These are phyloP conservation scores for Vanrija sp. DNA, from an alignment of 1,284 basidiomycete genomes.

Conservation along the genomic window DNA sequence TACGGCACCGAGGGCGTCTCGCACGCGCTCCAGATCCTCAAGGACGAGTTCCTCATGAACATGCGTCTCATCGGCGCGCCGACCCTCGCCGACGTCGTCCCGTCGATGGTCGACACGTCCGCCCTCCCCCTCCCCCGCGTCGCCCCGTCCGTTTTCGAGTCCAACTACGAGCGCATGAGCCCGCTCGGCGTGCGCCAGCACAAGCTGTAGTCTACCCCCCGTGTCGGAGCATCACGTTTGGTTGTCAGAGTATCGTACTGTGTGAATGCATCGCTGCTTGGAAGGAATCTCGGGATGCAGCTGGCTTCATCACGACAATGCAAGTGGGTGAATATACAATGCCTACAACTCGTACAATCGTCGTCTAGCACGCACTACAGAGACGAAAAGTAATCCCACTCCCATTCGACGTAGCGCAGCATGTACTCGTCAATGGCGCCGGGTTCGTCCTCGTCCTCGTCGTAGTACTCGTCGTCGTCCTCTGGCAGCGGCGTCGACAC, in stretches of 20 bases:
- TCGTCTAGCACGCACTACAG: constrained; percentile 1
- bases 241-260: too few species aligned
- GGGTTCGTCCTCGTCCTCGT: constrained; percentile 55
- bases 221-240: too few species aligned
- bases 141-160: constrained; percentile 65
- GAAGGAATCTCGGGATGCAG: too few species aligned
- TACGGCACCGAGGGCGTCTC: constrained; percentile 79
- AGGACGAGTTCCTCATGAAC: constrained; percentile 92
- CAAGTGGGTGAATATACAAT: too few species aligned
- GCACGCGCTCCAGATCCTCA: constrained; percentile 69
- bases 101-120: constrained; percentile 81
- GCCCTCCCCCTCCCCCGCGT: constrained; percentile 58
- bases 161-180: constrained; percentile 54
- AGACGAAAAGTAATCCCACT: constrained; percentile 67
- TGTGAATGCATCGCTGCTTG: too few species aligned
- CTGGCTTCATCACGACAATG: too few species aligned
- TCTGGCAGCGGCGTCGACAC: constrained; percentile 21
- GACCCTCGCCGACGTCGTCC: constrained; percentile 69
- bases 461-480: constrained; percentile 37
- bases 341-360: neutral
- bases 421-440: constrained; percentile 73
- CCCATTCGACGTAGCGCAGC: constrained; percentile 67
- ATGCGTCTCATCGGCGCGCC: constrained; percentile 81
- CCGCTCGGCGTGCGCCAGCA: neutral
- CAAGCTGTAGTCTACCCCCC: too few species aligned